Evolutionary conservation across 768 basidiomycete species (phyloP).

Genomic region (Leucocoprinus birnbaumii): DNA sequence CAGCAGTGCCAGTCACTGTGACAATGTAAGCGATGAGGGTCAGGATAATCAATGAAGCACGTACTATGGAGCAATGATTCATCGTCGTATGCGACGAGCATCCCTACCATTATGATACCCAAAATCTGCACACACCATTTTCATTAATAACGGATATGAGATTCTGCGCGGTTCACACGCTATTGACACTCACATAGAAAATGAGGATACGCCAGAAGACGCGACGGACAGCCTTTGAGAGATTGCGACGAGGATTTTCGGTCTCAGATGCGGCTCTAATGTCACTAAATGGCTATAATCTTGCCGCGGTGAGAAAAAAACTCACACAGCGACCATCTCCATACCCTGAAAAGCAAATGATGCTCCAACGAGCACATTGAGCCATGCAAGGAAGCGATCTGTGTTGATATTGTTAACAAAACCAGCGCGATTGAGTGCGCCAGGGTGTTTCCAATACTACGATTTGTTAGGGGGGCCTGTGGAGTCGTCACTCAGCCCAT

Average conservation of each 20-base stretch:
- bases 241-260: constrained; percentile 73
- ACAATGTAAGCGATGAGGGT: neutral
- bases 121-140: constrained; percentile 57
- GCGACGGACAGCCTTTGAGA: constrained; percentile 69
- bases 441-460: constrained; percentile 76
- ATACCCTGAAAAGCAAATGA: constrained; percentile 80
- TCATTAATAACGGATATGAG: too few relatives aligned
- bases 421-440: constrained; percentile 46
- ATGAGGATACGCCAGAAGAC: constrained; percentile 80
- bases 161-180: too few relatives aligned
- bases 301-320: too few relatives aligned
- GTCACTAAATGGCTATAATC: too few relatives aligned
- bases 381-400: constrained; percentile 43
- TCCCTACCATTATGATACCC: constrained; percentile 70
- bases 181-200: constrained; percentile 64
- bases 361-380: constrained; percentile 44
- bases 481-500: constrained; percentile 16
- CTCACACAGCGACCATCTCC: constrained; percentile 70
- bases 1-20: constrained; percentile 55
- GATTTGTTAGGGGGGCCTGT: neutral
- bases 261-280: constrained; percentile 80
- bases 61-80: constrained; percentile 39
- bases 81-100: constrained; percentile 76
- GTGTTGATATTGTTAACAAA: constrained; percentile 40
- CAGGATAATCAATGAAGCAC: constrained; percentile 5